Evolutionary conservation across 2,329 filamentous ascomycete species (phyloP), one percentile per base, ranked within the genome.

Genomic region (Curvularia sp.): DNA sequence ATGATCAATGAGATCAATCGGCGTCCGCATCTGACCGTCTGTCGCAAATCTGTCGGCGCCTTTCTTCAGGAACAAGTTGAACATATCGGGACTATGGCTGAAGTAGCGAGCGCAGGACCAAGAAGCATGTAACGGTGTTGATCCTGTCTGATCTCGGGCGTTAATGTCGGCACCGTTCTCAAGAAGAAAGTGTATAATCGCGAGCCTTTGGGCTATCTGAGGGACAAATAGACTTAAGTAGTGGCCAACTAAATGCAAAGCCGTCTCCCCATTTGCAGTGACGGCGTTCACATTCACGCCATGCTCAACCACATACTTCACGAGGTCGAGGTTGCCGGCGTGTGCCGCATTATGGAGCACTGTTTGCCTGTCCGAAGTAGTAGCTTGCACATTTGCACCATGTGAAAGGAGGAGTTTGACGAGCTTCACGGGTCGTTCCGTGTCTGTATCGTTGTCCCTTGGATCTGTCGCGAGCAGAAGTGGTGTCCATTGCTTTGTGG

Each of bases 21-120:
- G 5, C 33, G 44, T 58, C n/a, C 5, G 69, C 12, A 71, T 55
- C 24, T 66, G 66, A 1, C 7, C 24, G 7, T 44, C 42, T 26
- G 4, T 44, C 42, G 42, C 24, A 44, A 28, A 3, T 22, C 13
- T 48, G 15, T 54, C 43, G 3, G 43, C 43, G 18, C 43, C 33
- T 48, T 31, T 30, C 15, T 49, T 31, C 22, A 54, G 33, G 0
- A 47, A n/a, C 15, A 48, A 15, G 38, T 54, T 54, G 18, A 44
- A 54, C 2, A 54, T 13, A 31, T 33, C 24, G 18, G 52, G 52
- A 18, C 30, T 31, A 7, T 6, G 9, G 30, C 30, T 15, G 24
- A 9, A 18, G n/a, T 18, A 15, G 28, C 10, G 22, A 35, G 30
- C 12, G 39, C 18, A 38, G 10, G 30, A 18, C 47, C 39, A 51